phyloP scores from a whole-genome alignment of 108 stramenopile species.

The Licmophora abbreviata region DNA sequence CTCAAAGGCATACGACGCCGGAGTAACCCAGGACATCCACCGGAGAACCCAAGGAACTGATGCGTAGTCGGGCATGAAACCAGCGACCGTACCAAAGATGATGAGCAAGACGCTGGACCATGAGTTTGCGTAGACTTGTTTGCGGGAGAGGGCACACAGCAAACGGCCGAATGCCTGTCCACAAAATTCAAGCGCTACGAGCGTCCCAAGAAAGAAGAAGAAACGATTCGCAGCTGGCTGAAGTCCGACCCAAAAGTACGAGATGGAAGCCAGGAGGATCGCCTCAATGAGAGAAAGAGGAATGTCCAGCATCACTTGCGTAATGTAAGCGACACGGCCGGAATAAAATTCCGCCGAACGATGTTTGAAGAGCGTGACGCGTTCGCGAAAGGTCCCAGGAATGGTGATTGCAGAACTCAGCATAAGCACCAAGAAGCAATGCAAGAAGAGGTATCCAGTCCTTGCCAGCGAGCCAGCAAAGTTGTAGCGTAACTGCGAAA shows the following conservation, averaged over 20 bases:
- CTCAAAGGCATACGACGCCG: slow-evolving; percentile 29
- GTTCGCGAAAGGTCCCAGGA: slow-evolving; percentile 24
- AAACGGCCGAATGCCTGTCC: slow-evolving; percentile 32
- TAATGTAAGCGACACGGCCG: slow-evolving; percentile 15
- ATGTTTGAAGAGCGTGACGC: slow-evolving; percentile 30
- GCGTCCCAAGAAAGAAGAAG: slow-evolving; percentile 27
- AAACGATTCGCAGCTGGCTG: slow-evolving; percentile 19
- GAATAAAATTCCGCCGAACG: slow-evolving; percentile 27
- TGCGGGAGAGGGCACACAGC: slow-evolving; percentile 25
- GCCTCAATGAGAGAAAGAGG: slow-evolving; percentile 29
- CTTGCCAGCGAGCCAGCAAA: slow-evolving; percentile 18
- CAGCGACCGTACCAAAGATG: slow-evolving; percentile 23
- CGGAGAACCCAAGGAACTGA: slow-evolving; percentile 15
- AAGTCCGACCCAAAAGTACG: slow-evolving; percentile 39
- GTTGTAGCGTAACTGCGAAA: slow-evolving; percentile 12
- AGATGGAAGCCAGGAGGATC: slow-evolving; percentile 21
- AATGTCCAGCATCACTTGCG: slow-evolving; percentile 12
- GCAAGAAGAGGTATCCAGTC: slow-evolving; percentile 31
- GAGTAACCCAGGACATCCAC: slow-evolving; percentile 31
- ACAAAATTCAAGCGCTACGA: slow-evolving; percentile 26
- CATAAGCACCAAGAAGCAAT: slow-evolving; percentile 32
- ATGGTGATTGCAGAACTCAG: slow-evolving; percentile 28
- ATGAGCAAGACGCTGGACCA: slow-evolving; percentile 18
- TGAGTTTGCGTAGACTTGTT: slow-evolving; percentile 28
- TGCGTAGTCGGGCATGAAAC: slow-evolving; percentile 28